Base-by-base conservation (phyloP, 2,329 filamentous ascomycete genomes). In the Rutstroemia sp. region DNA sequence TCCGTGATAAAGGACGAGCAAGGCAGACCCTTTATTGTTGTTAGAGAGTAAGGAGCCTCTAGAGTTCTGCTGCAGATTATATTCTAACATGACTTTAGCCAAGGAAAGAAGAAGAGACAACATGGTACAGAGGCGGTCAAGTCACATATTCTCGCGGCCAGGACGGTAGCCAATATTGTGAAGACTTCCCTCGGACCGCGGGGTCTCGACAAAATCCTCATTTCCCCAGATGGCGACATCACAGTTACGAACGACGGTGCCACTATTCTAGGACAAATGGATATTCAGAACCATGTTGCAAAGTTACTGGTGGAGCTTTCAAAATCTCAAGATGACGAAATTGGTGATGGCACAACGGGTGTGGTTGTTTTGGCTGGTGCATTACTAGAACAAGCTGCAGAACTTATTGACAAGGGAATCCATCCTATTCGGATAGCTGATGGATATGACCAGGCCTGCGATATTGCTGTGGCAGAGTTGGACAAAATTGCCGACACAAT, bases 231-330 rank as follows among this genome's bases (percentile, higher is more conserved):
- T 72, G 94, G 94, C 72, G 94, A 99, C 75, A 99, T 99, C 73
- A 99, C 94, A 60, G 91, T 99, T 61, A 99, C 94, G 65, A 99
- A 99, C 77, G 94, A 99, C 76, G 94, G 94, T 68, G 95, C 95
- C 55, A 99, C 94, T 47, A 99, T 99, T 68, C 79, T 99, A 65
- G 87, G 89, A 67, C 91, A 95, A 81, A 99, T 99, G 94, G 94
- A 99, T 77, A 92, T 99, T 66, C 89, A 89, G 65, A 97, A 99
- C 80, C 92, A 97, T 74, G 91, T 99, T 60, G 94, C 94, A 61
- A 97, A 97, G 77, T 81, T 99, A 51, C 78, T 99, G 58, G 94
- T 99, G 50, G 92, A 96, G 72, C 85, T 99, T 42, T 97, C 94
- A 62, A 96, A 95, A 78, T 97, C 94, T 41, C 94, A 99, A 73